Evolutionary conservation across 352 stramenopile species (phyloP).

Genomic region (Nothophytophthora sp.): DNA sequence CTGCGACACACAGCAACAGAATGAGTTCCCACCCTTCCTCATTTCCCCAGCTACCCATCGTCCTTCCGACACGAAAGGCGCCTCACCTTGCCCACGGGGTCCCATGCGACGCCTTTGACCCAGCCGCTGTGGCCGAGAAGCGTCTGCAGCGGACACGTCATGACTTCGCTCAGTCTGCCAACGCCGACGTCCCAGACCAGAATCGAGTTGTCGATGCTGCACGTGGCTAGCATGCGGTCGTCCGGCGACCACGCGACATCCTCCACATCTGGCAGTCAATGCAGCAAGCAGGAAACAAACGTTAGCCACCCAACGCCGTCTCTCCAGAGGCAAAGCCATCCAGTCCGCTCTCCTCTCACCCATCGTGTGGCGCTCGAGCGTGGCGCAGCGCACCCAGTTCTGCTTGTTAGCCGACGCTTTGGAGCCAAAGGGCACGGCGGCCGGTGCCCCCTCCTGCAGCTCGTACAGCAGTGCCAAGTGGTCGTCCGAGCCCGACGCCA

Average conservation of each 20-base stretch:
- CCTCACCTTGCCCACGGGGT: slow-evolving; percentile 83
- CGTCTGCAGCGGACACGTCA: slow-evolving; percentile 80
- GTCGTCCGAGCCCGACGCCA: slow-evolving; percentile 85
- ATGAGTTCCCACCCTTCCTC: background rate
- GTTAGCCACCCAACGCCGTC: too few relatives aligned
- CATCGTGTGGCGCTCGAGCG: slow-evolving; percentile 86
- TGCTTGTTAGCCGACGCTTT: slow-evolving; percentile 81
- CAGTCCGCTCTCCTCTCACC: slow-evolving; percentile 21
- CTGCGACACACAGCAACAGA: slow-evolving; percentile 18
- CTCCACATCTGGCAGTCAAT: slow-evolving; percentile 62
- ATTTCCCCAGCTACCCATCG: background rate
- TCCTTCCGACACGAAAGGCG: background rate
- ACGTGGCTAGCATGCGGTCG: slow-evolving; percentile 87
- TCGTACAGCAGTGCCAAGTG: slow-evolving; percentile 85
- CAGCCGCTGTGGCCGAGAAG: slow-evolving; percentile 81
- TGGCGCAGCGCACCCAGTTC: slow-evolving; percentile 83
- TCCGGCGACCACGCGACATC: slow-evolving; percentile 88
- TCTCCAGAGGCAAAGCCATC: too few relatives aligned
- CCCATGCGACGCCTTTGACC: slow-evolving; percentile 88
- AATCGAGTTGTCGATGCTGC: slow-evolving; percentile 90
- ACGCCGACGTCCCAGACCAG: slow-evolving; percentile 84
- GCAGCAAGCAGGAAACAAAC: slow-evolving; percentile 1
- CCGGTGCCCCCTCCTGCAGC: slow-evolving; percentile 55
- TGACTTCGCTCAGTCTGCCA: slow-evolving; percentile 52
- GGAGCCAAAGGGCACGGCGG: slow-evolving; percentile 79